A percentile compares a stretch with the other conserved stretches of the same genome.
Conservation (phyloP, 768 basidiomycete genomes). For the Naganishia friedmannii region DNA sequence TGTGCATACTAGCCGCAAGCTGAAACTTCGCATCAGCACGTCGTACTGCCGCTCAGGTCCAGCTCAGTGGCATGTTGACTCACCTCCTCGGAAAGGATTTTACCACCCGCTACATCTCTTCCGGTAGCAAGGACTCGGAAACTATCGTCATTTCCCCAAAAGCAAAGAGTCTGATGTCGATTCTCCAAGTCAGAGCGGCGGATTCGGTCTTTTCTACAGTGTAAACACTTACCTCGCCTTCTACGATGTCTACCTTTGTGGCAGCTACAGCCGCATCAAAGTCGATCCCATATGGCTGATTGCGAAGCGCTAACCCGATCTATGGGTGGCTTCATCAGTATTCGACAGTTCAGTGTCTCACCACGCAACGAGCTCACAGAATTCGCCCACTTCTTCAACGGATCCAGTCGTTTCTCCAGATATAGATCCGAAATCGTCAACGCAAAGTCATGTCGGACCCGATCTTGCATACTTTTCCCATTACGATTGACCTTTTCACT, state of each 20-base stretch:
- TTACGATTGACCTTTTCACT: neutral
- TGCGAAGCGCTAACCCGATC: conserved; percentile 9
- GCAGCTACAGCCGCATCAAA: conserved; percentile 23
- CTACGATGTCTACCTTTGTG: conserved; percentile 15
- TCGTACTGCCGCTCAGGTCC: neutral
- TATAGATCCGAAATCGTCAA: conserved; percentile 12
- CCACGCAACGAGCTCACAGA: neutral
- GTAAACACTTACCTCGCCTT: neutral
- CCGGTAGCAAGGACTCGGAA: conserved; percentile 16
- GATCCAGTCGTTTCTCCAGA: conserved; percentile 6
- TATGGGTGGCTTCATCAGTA: neutral
- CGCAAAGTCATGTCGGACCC: conserved; percentile 9
- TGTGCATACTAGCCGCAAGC: conserved; percentile 13
- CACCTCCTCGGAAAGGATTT: conserved; percentile 12
- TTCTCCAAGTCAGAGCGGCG: neutral
- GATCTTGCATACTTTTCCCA: neutral
- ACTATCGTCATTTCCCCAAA: conserved; percentile 2
- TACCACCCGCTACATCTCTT: neutral
- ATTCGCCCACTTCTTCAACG: conserved; percentile 11
- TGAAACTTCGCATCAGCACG: neutral
- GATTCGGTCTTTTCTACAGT: neutral
- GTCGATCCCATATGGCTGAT: conserved; percentile 20
- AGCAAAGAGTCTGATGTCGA: neutral
- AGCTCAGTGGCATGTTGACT: neutral
- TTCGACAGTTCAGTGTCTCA: too few species aligned